phyloP scores from a whole-genome alignment of 768 basidiomycete species.

The Coprinellus aureogranulatus region DNA sequence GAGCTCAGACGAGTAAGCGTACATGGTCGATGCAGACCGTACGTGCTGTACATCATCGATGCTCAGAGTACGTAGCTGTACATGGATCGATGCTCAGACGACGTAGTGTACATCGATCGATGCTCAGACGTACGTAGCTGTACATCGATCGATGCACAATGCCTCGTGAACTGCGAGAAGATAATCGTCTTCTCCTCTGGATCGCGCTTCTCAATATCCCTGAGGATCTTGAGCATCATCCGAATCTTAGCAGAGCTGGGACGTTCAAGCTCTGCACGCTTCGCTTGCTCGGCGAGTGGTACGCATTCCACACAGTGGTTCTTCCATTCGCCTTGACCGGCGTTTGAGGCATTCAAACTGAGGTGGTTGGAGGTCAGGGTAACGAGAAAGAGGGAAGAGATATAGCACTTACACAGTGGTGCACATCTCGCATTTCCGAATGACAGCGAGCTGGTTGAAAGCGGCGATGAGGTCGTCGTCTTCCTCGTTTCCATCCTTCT shows the following conservation, averaged over 20 bases:
- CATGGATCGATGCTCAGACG: too few species aligned
- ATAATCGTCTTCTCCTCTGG: slow-evolving; percentile 89
- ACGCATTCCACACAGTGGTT: slow-evolving; percentile 62
- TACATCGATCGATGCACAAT: too few species aligned
- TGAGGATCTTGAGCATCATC: slow-evolving; percentile 73
- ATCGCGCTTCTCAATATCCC: slow-evolving; percentile 56
- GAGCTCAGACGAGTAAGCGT: too few species aligned
- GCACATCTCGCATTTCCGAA: slow-evolving; percentile 77
- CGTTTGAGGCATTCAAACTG: slow-evolving; percentile 39
- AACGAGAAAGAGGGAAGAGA: background rate
- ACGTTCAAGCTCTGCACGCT: slow-evolving; percentile 48
- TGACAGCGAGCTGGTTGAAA: slow-evolving; percentile 69
- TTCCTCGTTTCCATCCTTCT: slow-evolving; percentile 55
- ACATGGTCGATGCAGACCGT: too few species aligned
- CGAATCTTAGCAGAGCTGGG: slow-evolving; percentile 85
- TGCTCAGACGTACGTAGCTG: too few species aligned
- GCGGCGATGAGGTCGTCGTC: slow-evolving; percentile 74
- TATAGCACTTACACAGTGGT: slow-evolving; percentile 48
- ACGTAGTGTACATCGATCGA: too few species aligned
- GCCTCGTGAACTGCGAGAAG: slow-evolving; percentile 91
- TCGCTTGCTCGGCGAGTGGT: slow-evolving; percentile 47
- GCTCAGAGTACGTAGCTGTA: too few species aligned
- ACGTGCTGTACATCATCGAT: too few species aligned
- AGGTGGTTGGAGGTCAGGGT: slow-evolving; percentile 4
- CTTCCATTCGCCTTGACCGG: slow-evolving; percentile 36